phyloP scores from a whole-genome alignment of 768 basidiomycete species.

The Xerocomus spinulosus region DNA sequence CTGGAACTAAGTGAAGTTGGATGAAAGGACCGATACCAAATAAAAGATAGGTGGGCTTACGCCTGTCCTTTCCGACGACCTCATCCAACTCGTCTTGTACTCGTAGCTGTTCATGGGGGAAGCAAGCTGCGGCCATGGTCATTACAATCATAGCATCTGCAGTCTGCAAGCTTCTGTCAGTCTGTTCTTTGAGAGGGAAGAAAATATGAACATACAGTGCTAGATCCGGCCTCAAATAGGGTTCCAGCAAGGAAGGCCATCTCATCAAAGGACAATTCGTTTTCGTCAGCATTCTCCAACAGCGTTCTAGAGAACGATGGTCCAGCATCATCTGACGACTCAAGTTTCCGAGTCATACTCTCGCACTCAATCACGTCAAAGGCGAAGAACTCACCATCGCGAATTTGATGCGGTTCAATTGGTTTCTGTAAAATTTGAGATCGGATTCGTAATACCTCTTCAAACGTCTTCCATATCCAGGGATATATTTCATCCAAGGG shows the following conservation, averaged over 20 bases:
- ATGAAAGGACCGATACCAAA: background rate
- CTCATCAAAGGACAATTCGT: slow-evolving; percentile 48
- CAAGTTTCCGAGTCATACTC: too few species aligned
- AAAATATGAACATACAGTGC: slow-evolving; percentile 37
- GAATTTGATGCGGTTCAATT: slow-evolving; percentile 40
- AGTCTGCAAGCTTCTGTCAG: background rate
- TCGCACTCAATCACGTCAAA: background rate
- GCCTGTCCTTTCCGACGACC: slow-evolving; percentile 40
- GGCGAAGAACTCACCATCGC: slow-evolving; percentile 36
- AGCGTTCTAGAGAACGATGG: slow-evolving; percentile 49
- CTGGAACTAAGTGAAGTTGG: slow-evolving; percentile 28
- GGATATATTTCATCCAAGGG: slow-evolving; percentile 41
- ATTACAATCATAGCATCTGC: slow-evolving; percentile 32
- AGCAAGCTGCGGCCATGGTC: slow-evolving; percentile 50
- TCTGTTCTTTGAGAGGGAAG: background rate
- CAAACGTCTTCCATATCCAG: slow-evolving; percentile 55
- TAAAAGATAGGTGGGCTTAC: slow-evolving; percentile 6
- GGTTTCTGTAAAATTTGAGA: slow-evolving; percentile 45
- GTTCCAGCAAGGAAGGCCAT: slow-evolving; percentile 55
- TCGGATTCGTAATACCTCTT: slow-evolving; percentile 49
- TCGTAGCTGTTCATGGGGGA: slow-evolving; percentile 44
- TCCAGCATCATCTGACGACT: background rate
- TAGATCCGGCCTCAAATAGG: slow-evolving; percentile 58
- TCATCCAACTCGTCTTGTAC: slow-evolving; percentile 52
- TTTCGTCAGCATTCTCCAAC: slow-evolving; percentile 44